Evolutionary conservation across 768 basidiomycete genomes (phyloP), one percentile per base, ranked within the genome.

Genomic region (Tubosaeta sp.): DNA sequence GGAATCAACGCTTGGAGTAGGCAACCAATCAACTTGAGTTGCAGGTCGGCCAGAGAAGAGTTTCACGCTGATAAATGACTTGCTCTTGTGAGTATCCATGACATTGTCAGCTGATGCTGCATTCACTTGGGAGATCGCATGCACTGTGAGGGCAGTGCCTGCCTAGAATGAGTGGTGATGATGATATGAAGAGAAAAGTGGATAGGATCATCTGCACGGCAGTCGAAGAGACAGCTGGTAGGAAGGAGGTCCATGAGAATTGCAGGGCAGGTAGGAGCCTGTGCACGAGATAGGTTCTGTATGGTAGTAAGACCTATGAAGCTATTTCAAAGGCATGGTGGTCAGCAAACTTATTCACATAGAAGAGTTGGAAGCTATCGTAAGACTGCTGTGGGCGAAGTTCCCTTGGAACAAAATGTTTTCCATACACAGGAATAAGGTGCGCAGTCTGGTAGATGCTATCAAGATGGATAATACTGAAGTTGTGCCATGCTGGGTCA

Each of bases 1-100:
- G 44, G 88, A 66, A 7, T 97, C 97, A 44, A 99, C 88, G 62
- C 88, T 91, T 0, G 84, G 88, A 0, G 78, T 80, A 22, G 78
- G 81, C 29, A 82, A 84, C 43, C 83, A 82, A 56, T 85, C 83
- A 50, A 86, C 80, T 1, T 79, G 74, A 2, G 81, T 76, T 16
- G 76, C 77, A 11, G 77, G 76, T 4, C 68, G 70, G 56, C 80
- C 75, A 50, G 78, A 80, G 29, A 77, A 65, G 3, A 69, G 65
- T 19, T 33, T 53, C 26, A 53, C 56, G 48, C 62, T 61, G 16
- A 59, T 37, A 31, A 59, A 55, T 0, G 70, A 71, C 44, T 64
- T 71, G 12, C 75, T 79, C 59, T 76, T 75, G n/a, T 68, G 63
- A 31, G 64, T 55, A 8, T 53, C 51, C 6, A 38, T 51, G 55